phyloP scores from a whole-genome alignment of 768 basidiomycete species.

The Russula sp. region DNA sequence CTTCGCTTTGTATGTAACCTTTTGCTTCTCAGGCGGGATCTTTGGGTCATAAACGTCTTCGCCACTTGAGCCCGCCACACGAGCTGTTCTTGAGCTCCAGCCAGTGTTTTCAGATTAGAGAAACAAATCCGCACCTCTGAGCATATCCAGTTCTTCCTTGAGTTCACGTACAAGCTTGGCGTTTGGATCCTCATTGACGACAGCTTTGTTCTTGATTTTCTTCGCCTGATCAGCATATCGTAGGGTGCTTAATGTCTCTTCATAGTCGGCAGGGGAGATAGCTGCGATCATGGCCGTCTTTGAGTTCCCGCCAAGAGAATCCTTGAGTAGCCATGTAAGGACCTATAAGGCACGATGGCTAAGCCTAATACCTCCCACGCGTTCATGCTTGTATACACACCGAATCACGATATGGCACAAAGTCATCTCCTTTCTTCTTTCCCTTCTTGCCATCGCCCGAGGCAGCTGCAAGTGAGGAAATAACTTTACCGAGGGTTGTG shows the following conservation, averaged over 20 bases:
- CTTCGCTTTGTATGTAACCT: slow-evolving; percentile 89
- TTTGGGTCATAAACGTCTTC: slow-evolving; percentile 82
- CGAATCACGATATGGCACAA: slow-evolving; percentile 96
- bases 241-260: slow-evolving; percentile 93
- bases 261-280: slow-evolving; percentile 97
- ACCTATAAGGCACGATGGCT: slow-evolving; percentile 44
- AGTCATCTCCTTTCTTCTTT: slow-evolving; percentile 87
- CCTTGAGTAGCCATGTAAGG: slow-evolving; percentile 96
- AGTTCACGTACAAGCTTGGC: slow-evolving; percentile 98
- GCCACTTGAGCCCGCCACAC: slow-evolving; percentile 59
- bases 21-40: slow-evolving; percentile 90
- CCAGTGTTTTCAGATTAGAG: slow-evolving; percentile 20
- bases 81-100: slow-evolving; percentile 40
- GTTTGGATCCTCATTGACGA: slow-evolving; percentile 99
- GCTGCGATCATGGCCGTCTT: slow-evolving; percentile 99
- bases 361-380: not conserved
- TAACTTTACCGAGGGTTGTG: slow-evolving; percentile 97
- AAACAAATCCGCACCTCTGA: slow-evolving; percentile 53
- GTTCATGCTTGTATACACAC: slow-evolving; percentile 41
- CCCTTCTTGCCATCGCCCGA: slow-evolving; percentile 53
- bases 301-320: slow-evolving; percentile 93
- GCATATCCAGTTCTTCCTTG: slow-evolving; percentile 94
- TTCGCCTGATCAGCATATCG: slow-evolving; percentile 99
- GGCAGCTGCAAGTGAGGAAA: slow-evolving; percentile 74
- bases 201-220: slow-evolving; percentile 99